phyloP scores from a whole-genome alignment of 2,329 filamentous ascomycete genomes.

The Fusarium vanettenii region DNA sequence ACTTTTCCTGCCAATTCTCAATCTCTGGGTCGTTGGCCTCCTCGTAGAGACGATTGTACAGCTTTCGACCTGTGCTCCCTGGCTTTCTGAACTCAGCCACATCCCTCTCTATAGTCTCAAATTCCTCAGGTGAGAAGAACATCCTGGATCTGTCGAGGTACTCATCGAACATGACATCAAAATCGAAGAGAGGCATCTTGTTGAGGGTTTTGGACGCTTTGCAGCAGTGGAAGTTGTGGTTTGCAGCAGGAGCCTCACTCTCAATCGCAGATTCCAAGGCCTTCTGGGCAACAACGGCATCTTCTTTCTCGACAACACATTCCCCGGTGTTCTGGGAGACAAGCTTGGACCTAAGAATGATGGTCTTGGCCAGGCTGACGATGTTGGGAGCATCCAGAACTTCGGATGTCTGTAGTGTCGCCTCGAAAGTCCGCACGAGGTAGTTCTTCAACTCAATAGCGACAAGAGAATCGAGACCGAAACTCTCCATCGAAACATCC shows the following conservation, averaged over 20 bases:
- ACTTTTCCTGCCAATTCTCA: conserved; percentile 24
- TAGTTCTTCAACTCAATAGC: conserved; percentile 34
- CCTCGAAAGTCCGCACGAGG: conserved; percentile 18
- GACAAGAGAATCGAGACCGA: conserved; percentile 29
- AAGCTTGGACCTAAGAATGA: conserved; percentile 17
- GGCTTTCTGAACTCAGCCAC: conserved; percentile 14
- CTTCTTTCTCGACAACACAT: not conserved
- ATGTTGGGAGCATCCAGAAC: conserved; percentile 22
- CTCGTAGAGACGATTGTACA: conserved; percentile 10
- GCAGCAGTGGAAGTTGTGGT: conserved; percentile 26
- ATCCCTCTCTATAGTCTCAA: conserved; percentile 11
- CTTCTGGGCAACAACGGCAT: not conserved
- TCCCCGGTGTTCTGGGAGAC: conserved; percentile 1
- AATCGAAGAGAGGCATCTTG: conserved; percentile 20
- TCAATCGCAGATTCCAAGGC: not conserved
- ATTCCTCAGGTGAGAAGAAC: conserved; percentile 20
- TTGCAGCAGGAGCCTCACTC: not conserved
- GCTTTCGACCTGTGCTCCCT: conserved; percentile 16
- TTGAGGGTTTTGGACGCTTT: conserved; percentile 12
- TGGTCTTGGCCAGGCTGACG: conserved; percentile 11
- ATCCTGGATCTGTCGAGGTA: conserved; percentile 19
- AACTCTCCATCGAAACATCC: conserved; percentile 16
- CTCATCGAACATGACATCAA: conserved; percentile 18
- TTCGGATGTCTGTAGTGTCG: conserved; percentile 26
- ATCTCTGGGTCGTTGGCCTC: conserved; percentile 16